These are phyloP conservation scores for Opeltia flavorubescens DNA, from an alignment of 495 filamentous ascomycete species.

Conservation along the genomic window DNA sequence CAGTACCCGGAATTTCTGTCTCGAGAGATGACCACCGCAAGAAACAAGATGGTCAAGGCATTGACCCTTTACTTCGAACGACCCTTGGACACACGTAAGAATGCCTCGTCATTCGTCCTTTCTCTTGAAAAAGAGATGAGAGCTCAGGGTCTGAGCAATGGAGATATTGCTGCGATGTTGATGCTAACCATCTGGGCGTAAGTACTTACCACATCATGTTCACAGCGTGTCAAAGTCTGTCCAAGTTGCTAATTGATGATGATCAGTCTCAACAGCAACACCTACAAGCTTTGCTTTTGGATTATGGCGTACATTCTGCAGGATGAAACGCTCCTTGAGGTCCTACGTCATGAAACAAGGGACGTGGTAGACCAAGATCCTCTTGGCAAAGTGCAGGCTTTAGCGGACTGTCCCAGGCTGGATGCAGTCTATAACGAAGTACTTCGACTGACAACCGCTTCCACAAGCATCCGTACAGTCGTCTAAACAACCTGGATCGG, in stretches of 20 bases:
- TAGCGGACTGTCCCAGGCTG: constrained; percentile 8
- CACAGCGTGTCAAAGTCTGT: neutral
- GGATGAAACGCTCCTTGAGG: constrained; percentile 6
- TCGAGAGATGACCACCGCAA: constrained; percentile 9
- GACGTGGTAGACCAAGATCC: neutral
- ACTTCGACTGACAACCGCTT: neutral
- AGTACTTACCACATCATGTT: constrained; percentile 11
- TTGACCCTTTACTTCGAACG: constrained; percentile 15
- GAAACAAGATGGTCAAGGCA: constrained; percentile 3
- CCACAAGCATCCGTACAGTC: neutral
- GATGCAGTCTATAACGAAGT: neutral
- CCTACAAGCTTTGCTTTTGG: constrained; percentile 20
- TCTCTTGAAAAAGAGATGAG: constrained; percentile 9
- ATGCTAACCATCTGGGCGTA: constrained; percentile 13
- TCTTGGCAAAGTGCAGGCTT: constrained; percentile 7
- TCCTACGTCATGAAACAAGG: constrained; percentile 6
- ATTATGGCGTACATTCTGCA: constrained; percentile 15
- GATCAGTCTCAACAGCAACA: constrained; percentile 4
- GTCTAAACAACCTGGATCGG: neutral
- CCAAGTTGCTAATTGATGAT: constrained; percentile 5
- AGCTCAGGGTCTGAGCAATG: constrained; percentile 5
- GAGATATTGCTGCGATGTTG: constrained; percentile 14
- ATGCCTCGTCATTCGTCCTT: constrained; percentile 8
- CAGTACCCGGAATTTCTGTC: constrained; percentile 2
- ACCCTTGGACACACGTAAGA: constrained; percentile 11